Percentiles rank a stretch among this genome's conserved stretches.
phyloP scores from a whole-genome alignment of 179 eudicot species.

The Heliamphora pulchella region DNA sequence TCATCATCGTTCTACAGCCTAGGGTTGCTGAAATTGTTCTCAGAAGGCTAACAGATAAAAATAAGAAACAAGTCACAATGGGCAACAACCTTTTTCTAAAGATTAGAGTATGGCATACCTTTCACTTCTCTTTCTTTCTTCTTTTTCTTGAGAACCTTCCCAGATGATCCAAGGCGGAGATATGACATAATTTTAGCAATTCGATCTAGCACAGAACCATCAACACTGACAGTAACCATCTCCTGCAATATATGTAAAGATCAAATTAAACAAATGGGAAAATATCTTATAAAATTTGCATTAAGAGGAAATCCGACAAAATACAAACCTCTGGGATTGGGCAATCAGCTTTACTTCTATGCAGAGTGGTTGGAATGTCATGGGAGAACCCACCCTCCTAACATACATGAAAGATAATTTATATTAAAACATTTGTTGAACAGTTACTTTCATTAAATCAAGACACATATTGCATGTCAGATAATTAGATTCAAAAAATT shows the following conservation, averaged over 20 bases:
- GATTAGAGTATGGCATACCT: constrained; percentile 37
- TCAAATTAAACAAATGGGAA: constrained; percentile 13
- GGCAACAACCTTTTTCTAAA: not conserved
- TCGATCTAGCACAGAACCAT: constrained; percentile 93
- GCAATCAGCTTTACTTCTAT: constrained; percentile 97
- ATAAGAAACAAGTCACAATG: not conserved
- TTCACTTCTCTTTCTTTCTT: constrained; percentile 76
- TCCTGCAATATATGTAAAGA: constrained; percentile 45
- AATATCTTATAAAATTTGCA: constrained; percentile 9
- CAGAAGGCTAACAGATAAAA: constrained; percentile 4
- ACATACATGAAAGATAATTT: constrained; percentile 14
- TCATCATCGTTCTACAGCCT: not conserved
- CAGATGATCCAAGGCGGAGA: constrained; percentile 97
- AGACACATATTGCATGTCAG: not conserved
- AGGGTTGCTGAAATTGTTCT: not conserved
- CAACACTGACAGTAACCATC: constrained; percentile 94
- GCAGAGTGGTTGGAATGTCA: constrained; percentile 90
- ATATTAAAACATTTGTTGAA: not conserved
- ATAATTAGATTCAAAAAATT: not conserved
- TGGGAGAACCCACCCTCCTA: constrained; percentile 88
- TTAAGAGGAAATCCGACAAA: constrained; percentile 5
- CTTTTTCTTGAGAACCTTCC: constrained; percentile 95
- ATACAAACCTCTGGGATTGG: constrained; percentile 84
- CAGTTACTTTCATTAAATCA: not conserved
- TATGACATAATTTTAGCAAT: constrained; percentile 95